phyloP scores from a whole-genome alignment of 2,329 filamentous ascomycete species.

The Ilyonectria destructans region DNA sequence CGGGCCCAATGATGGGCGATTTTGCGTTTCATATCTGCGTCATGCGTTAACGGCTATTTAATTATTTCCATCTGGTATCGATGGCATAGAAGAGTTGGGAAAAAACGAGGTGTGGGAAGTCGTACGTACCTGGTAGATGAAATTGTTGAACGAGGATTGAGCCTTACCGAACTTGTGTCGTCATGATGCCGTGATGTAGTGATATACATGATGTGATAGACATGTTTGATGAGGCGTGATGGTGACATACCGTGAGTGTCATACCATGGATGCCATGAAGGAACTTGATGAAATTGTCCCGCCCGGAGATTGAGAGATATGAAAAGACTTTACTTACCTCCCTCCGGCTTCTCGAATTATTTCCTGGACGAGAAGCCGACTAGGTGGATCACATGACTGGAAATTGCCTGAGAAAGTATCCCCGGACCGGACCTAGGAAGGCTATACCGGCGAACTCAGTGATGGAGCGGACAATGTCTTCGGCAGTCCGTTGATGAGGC shows the following conservation, averaged over 20 bases:
- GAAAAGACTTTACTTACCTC: neutral
- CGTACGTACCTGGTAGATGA: constrained; percentile 41
- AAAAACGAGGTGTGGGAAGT: constrained; percentile 40
- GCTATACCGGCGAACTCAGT: constrained; percentile 15
- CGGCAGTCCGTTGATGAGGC: neutral
- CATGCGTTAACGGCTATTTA: constrained; percentile 50
- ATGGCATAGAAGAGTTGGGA: constrained; percentile 45
- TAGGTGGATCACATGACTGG: constrained; percentile 17
- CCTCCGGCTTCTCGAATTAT: neutral
- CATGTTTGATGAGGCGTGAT: constrained; percentile 5
- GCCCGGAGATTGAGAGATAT: neutral
- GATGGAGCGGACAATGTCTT: constrained; percentile 5
- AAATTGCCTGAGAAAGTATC: neutral
- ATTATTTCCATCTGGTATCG: constrained; percentile 42
- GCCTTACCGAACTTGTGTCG: constrained; percentile 15
- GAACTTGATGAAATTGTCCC: neutral
- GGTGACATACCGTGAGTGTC: constrained; percentile 11
- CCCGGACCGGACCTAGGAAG: neutral
- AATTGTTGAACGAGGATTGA: constrained; percentile 36
- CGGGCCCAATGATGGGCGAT: constrained; percentile 38
- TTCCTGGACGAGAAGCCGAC: neutral
- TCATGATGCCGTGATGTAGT: constrained; percentile 26
- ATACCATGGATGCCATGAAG: neutral
- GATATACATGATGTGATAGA: neutral
- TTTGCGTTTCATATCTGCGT: constrained; percentile 47